Evolutionary conservation across 176 grass and related monocot genomes (phyloP), one percentile per base, ranked within the genome.

Genomic region (Dendrocalamus sinicus): DNA sequence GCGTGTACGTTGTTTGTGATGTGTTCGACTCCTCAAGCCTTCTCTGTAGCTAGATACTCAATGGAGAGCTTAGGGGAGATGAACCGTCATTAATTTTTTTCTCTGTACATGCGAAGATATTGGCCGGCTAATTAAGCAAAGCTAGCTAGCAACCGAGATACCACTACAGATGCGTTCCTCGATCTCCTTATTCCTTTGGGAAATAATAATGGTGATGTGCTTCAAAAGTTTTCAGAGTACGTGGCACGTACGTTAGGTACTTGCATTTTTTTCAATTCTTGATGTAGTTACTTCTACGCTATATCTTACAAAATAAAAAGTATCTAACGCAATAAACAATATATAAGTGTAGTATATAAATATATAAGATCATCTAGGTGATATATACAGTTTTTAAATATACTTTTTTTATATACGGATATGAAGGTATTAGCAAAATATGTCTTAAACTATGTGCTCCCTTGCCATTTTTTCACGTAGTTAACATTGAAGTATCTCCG

Each of bases 1-100:
- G 73, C 58, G 51, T 73, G 88, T 77, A 12, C 79, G 58, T 52
- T 87, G 80, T 80, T 74, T 84, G 85, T 91, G 89, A 74, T 66
- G 89, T 3, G 84, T 80, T 79, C 41, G 9, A 22, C 50, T 51
- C 48, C 60, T 46, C 12, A 7, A 4, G 14, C 58, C 8, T 12
- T 2, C 52, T 23, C 69, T 37, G 23, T n/a, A 17, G 15, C 13
- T 76, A 15, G 15, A 51, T 4, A 12, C 10, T 37, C 37, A 39
- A 17, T 2, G 15, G 53, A 61, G 69, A 16, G 81, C 37, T 12
- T 14, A 88, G 81, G 76, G 69, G 7, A 67, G 41, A 53, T 43
- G 83, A 81, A 65, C 68, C 75, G 47, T 80, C 85, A 67, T 78
- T 77, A 14, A 1, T 85, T 54, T 7, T 7, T 66, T 55, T 26